Base-by-base conservation (phyloP, 139 green algal genomes). In the Dunaliella sp. region DNA sequence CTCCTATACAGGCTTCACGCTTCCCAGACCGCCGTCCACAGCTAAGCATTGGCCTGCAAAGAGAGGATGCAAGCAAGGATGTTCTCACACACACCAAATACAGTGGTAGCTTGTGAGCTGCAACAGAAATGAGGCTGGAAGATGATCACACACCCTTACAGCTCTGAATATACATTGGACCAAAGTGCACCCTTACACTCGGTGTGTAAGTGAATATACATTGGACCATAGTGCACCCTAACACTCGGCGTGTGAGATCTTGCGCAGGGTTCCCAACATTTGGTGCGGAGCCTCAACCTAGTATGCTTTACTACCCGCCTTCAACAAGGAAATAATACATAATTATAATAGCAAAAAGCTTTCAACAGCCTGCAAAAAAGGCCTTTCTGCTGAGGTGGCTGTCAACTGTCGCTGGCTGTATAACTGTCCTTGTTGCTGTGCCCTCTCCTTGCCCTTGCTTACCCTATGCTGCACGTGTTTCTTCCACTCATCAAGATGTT, bases 11-110 rank as follows among this genome's bases (percentile, higher is more conserved):
- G 88, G 35, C 87, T 89, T 92, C 1, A 95, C 77, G 31, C 74
- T 88, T 12, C 91, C 92, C 74, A 95, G 86, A 0, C 93, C 93
- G 0, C 93, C 93, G 83, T 96, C 93, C 78, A 96, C 92, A 22
- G 83, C 92, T 16, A 95, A 85, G 12, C 78, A 77, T 81, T 93
- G 92, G 0, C 93, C 93, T 22, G 48, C 48, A 65, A 65, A 65
- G 48, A 65, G 48, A 65, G 7, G 7, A 65, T 26, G 48, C 7
- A 65, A 65, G 16, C 7, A 81, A n/a, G 31, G 31, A 1, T 30
- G 24, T 3, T 3, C 3, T 31, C 38, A 31, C 31, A 90, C 83
- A 76, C 85, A 38, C 25, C 36, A 24, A 26, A 32, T 36, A 73
- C 36, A 26, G 22, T 26, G 16, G 1, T 33, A 26, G 79, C 7